These are phyloP conservation scores for Brettanomyces custersianus DNA, from an alignment of 805 yeast genomes.

Conservation along the genomic window DNA sequence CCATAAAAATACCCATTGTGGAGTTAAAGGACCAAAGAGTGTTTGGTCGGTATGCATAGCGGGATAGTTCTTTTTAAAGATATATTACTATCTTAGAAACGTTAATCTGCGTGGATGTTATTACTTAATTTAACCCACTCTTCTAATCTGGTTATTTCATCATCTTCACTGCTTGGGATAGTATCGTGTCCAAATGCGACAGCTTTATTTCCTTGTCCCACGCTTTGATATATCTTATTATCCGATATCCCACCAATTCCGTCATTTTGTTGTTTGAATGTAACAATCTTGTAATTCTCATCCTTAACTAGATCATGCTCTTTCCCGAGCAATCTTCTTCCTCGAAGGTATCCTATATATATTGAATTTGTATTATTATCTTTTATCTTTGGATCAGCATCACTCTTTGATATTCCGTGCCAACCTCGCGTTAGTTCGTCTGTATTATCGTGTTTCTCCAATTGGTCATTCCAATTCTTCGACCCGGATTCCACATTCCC, in stretches of 20 bases:
- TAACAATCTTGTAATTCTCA: background rate
- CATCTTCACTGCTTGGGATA: conserved; percentile 2
- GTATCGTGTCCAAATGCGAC: conserved; percentile 8
- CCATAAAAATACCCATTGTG: too few species aligned
- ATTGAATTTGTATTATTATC: background rate
- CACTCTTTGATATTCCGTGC: background rate
- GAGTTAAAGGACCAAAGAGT: too few species aligned
- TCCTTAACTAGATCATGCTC: background rate
- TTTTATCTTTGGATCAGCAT: background rate
- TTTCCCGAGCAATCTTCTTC: conserved; percentile 8
- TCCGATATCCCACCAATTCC: conserved; percentile 5
- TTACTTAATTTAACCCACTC: conserved; percentile 7
- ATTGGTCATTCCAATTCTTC: conserved; percentile 8
- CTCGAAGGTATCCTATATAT: conserved; percentile 8
- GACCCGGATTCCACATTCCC: conserved; percentile 11
- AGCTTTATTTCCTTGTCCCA: conserved; percentile 2
- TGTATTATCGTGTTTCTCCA: conserved; percentile 1
- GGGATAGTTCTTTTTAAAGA: too few species aligned
- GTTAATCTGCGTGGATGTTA: conserved; percentile 1
- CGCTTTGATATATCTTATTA: background rate
- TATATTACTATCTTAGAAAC: too few species aligned
- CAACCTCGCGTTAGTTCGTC: background rate
- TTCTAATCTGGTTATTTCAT: conserved; percentile 5
- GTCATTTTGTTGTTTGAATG: conserved; percentile 5
- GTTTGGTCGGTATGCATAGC: too few species aligned